phyloP scores from a whole-genome alignment of 495 filamentous ascomycete genomes.

The Symbiotaphrina buchneri region DNA sequence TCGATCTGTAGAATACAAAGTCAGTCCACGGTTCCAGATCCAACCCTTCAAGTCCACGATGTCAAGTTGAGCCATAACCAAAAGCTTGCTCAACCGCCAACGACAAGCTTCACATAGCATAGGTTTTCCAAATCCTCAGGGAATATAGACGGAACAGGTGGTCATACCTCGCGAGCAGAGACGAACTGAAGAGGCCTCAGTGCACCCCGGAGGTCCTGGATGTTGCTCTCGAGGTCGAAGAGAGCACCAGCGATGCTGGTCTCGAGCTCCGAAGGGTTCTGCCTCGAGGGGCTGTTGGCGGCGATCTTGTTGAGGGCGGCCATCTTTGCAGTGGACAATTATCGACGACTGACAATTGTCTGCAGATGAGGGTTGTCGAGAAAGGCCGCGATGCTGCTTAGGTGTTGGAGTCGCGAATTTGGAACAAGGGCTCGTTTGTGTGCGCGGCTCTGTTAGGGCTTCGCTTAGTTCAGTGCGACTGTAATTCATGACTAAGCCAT shows the following conservation, averaged over 20 bases:
- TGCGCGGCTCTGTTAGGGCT: no score
- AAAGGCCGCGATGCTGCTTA: no score
- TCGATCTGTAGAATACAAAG: constrained; percentile 46
- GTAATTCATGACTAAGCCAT: no score
- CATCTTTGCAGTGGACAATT: no score
- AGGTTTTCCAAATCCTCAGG: background rate
- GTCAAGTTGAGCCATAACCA: constrained; percentile 2
- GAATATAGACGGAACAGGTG: constrained; percentile 6
- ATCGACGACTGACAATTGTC: no score
- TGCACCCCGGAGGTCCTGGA: constrained; percentile 77
- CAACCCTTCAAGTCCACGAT: background rate
- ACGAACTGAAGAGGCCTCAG: constrained; percentile 93
- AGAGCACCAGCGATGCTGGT: constrained; percentile 81
- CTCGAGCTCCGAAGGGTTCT: constrained; percentile 89
- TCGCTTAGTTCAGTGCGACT: no score
- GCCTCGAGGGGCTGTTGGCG: constrained; percentile 79
- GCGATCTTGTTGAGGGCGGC: constrained; percentile 94
- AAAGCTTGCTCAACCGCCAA: no score
- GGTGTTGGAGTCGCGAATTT: no score
- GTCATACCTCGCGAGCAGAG: constrained; percentile 92
- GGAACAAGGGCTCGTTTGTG: no score
- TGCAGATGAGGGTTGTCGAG: no score
- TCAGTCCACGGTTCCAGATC: background rate
- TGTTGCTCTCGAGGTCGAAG: constrained; percentile 95
- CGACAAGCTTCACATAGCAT: no score